Conservation (phyloP, 2,329 filamentous ascomycete species). For the Aureobasidium sp. region DNA sequence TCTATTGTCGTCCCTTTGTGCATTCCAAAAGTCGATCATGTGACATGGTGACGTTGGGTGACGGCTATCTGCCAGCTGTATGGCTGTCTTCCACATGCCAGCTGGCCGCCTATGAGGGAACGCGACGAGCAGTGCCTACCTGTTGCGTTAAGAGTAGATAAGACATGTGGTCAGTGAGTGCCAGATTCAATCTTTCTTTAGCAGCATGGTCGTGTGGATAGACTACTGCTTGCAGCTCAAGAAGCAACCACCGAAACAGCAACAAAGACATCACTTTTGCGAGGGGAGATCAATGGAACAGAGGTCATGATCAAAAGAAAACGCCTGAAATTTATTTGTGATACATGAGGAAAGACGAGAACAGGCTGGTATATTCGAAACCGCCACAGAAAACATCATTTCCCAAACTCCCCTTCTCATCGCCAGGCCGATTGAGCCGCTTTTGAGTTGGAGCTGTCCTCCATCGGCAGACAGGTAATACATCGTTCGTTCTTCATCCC, state of each 20-base stretch:
- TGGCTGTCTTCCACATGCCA: neutral
- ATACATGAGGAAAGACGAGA: slow-evolving; percentile 16
- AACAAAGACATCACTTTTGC: neutral
- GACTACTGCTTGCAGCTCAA: neutral
- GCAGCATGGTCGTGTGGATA: neutral
- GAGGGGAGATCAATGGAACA: neutral
- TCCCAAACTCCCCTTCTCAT: slow-evolving; percentile 11
- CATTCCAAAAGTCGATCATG: neutral
- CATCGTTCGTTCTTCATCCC: slow-evolving; percentile 8
- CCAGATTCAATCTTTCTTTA: neutral
- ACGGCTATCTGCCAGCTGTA: neutral
- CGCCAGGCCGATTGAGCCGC: slow-evolving; percentile 12
- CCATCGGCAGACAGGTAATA: slow-evolving; percentile 14
- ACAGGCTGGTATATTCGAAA: slow-evolving; percentile 14
- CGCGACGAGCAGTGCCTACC: neutral
- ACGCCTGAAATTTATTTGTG: slow-evolving; percentile 16
- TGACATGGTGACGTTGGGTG: neutral
- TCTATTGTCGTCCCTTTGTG: slow-evolving; percentile 10
- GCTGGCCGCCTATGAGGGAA: neutral
- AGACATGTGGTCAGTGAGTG: neutral
- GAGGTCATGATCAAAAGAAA: slow-evolving; percentile 14
- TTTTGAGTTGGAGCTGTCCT: slow-evolving; percentile 10
- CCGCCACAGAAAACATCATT: slow-evolving; percentile 24
- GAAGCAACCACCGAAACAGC: neutral
- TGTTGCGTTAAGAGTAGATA: neutral